These are phyloP conservation scores for Pseudomonodictys pantanalensis DNA, from an alignment of 495 filamentous ascomycete genomes.

Conservation along the genomic window DNA sequence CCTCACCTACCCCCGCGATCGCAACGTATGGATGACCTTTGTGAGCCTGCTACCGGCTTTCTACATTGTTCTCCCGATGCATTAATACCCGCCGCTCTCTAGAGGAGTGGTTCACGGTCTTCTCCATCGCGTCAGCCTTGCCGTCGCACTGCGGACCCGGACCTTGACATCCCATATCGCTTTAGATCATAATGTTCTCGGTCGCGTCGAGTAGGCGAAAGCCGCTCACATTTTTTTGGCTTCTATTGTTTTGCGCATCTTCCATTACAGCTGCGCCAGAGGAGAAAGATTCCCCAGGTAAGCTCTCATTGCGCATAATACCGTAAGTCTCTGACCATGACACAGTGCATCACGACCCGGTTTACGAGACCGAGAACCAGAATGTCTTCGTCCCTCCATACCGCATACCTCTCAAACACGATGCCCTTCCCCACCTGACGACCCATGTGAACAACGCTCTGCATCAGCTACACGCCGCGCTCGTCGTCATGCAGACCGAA, in stretches of 20 bases:
- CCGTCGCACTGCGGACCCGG: background rate
- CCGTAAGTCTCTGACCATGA: background rate
- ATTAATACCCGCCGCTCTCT: background rate
- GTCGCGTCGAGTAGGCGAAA: no score
- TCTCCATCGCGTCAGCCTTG: no score
- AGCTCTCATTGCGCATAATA: no score
- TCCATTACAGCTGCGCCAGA: no score
- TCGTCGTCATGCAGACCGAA: slow-evolving; percentile 62
- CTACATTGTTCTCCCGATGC: background rate
- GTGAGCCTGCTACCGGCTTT: background rate
- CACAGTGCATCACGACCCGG: background rate
- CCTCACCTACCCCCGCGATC: background rate
- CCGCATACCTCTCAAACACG: background rate
- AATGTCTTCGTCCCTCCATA: background rate
- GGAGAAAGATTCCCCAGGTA: no score
- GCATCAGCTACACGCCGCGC: slow-evolving; percentile 44
- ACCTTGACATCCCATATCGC: background rate
- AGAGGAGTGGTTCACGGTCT: background rate
- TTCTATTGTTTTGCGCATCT: no score
- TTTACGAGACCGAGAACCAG: slow-evolving; percentile 5
- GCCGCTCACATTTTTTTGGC: no score
- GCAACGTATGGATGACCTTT: background rate
- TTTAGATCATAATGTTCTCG: no score
- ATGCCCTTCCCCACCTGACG: background rate
- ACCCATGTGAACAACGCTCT: slow-evolving; percentile 52